Percentiles rank a stretch among this genome's conserved stretches.
Evolutionary conservation across 805 yeast species (phyloP).

Genomic region (Torulaspora indica): DNA sequence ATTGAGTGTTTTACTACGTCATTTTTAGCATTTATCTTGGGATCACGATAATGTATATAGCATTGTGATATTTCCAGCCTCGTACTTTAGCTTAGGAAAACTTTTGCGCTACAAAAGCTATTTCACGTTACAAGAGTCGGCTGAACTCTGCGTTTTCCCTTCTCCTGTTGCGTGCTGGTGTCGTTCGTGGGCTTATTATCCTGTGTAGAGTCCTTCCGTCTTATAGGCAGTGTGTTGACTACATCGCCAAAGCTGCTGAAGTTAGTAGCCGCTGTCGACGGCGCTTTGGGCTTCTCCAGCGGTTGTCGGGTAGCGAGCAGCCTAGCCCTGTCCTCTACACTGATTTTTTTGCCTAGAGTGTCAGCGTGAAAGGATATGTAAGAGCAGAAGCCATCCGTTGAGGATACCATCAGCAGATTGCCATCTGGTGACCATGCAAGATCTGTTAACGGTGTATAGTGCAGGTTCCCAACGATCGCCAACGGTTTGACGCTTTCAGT

Average conservation of each 20-base stretch:
- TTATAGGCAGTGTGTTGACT: slow-evolving; percentile 24
- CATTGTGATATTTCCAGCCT: background rate
- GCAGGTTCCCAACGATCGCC: slow-evolving; percentile 72
- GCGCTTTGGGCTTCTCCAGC: background rate
- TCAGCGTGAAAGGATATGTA: slow-evolving; percentile 49
- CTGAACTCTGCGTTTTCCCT: slow-evolving; percentile 23
- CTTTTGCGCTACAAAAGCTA: slow-evolving; percentile 1
- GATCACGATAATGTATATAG: background rate
- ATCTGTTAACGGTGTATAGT: slow-evolving; percentile 86
- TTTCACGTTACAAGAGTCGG: slow-evolving; percentile 16
- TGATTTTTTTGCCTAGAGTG: slow-evolving; percentile 51
- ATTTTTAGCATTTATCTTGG: slow-evolving; percentile 1
- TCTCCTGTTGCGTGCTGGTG: background rate
- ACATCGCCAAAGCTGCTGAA: slow-evolving; percentile 9
- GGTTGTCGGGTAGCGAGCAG: background rate
- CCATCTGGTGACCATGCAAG: slow-evolving; percentile 83
- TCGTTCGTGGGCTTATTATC: background rate
- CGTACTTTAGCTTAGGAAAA: background rate
- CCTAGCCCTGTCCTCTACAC: slow-evolving; percentile 5
- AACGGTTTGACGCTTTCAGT: slow-evolving; percentile 67
- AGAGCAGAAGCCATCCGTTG: slow-evolving; percentile 92
- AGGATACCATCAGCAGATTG: slow-evolving; percentile 58
- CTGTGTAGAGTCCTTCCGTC: slow-evolving; percentile 11
- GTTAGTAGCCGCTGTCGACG: background rate
- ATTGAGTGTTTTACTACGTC: slow-evolving; percentile 1